Evolutionary conservation across 805 yeast species (phyloP), one percentile per base, ranked within the genome.

Genomic region (Candida oleophila): DNA sequence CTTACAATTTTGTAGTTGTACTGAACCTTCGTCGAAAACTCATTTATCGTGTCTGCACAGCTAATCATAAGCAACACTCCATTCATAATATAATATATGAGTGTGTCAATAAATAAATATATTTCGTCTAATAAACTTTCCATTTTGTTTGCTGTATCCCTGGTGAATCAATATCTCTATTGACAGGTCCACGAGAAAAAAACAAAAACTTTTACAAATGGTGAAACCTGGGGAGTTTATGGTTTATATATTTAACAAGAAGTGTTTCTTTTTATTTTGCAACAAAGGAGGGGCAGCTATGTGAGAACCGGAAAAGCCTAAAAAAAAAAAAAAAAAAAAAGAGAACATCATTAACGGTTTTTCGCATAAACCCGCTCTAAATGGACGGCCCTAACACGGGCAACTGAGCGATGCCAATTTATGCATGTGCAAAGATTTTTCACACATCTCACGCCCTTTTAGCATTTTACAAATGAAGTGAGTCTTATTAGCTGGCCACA

Each of bases 1-100:
- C 48, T 47, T 4, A 52, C 41, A 22, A 61, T 48, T 18, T 47
- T 40, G 34, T 52, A 44, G 44, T 59, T 55, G 41, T 57, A 55
- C 33, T 48, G 39, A 21, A 58, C 56, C 15, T 53, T 54, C 12
- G 52, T 49, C 2, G 52, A 51, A 12, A 55, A 43, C 11, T 52
- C 64, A 4, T 49, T 43, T n/a, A 54, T 39, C 3, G 52, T 43
- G 14, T 60, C 63, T 4, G 54, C 41, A 12, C 51, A 43, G 15
- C 49, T 42, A 41, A 53, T 38, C 22, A 56, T 41, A 19, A 49
- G 35, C 43, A 52, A 47, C 30, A 51, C 36, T 9, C 41, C 42
- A 28, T 49, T 49, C 30, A 53, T 53, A 9, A 56, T 32, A 19
- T 49, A 50, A 40, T 47, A 51, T 4, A 56, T 41, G 7, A 41